Base-by-base conservation (phyloP, 371 early-diverging fungal genomes). In the Actinomucor elegans region DNA sequence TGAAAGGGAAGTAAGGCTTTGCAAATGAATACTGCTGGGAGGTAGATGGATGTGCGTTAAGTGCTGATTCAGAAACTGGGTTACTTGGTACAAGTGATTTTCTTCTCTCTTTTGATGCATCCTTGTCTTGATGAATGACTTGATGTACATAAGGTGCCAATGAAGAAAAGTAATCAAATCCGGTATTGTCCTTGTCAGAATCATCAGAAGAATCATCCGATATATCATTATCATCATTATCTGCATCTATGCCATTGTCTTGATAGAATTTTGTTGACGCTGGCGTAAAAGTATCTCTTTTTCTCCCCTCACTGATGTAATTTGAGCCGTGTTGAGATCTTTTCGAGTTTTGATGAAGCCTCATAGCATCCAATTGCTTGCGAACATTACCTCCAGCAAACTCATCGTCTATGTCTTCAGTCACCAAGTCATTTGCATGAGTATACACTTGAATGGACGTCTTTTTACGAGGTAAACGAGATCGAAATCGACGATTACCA, bases 361-460 rank as follows among this genome's bases (percentile, higher is more conserved):
- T n/a, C n/a, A n/a, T n/a, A n/a, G n/a, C n/a, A n/a, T n/a, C n/a
- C n/a, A n/a, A n/a, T n/a, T n/a, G n/a, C n/a, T n/a, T n/a, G n/a
- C n/a, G n/a, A n/a, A n/a, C 31, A 45, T 35, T 45, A 15, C 71
- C 38, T 34, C 43, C 53, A 33, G 44, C 23, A 27, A 71, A 70
- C 14, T 83, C 86, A 48, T 83, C 83, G 5, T 87, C 87, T 12
- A 83, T 76, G 36, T 84, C 81, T 28, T 86, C 87, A 50, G 75
- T 69, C 2, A 83, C 81, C 1, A 84, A 79, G 20, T 84, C 87
- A 23, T 81, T 83, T 8, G 78, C 79, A 41, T 75, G 83, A 4
- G 73, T 72, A 40, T 83, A 88, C 1, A 88, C 82, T 46, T 86
- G 85, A 53, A 88, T 83, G 18, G 65, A 73, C 2, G 88, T 79